Evolutionary conservation across 2,329 filamentous ascomycete species (phyloP).

Genomic region (Ustulina deusta): DNA sequence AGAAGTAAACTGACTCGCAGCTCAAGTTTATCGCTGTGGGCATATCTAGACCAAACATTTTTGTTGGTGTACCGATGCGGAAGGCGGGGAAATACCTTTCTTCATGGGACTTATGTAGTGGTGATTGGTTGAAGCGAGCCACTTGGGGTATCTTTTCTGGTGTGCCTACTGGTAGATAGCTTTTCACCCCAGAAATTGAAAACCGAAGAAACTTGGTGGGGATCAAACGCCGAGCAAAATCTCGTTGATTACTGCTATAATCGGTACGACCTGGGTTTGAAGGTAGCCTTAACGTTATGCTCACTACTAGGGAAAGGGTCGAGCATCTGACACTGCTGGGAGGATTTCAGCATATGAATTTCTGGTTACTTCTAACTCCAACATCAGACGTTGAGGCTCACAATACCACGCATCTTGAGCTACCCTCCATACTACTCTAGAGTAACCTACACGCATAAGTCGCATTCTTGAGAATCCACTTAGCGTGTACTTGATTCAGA

Average conservation of each 20-base stretch:
- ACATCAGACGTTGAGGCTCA: not conserved
- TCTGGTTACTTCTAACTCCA: not conserved
- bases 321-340: not conserved
- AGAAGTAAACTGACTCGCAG: conserved; percentile 3
- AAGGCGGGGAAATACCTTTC: conserved; percentile 25
- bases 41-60: not conserved
- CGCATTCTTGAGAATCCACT: conserved; percentile 1
- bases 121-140: conserved; percentile 33
- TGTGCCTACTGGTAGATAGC: too few species aligned
- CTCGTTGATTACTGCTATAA: conserved; percentile 7
- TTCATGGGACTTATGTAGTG: conserved; percentile 6
- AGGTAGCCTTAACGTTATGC: not conserved
- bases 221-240: not conserved
- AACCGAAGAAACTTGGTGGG: conserved; percentile 10
- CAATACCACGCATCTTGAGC: not conserved
- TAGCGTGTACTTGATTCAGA: not conserved
- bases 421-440: not conserved
- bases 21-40: conserved; percentile 6
- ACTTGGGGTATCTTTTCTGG: conserved; percentile 10
- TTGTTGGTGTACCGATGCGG: conserved; percentile 1
- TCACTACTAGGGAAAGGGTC: not conserved
- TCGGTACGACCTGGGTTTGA: not conserved
- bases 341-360: not conserved
- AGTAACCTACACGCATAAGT: not conserved
- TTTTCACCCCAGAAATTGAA: conserved; percentile 14